Percentiles rank a stretch among this genome's conserved stretches.
These are phyloP conservation scores for Mucor irregularis DNA, from an alignment of 371 early-diverging fungal species.

Conservation along the genomic window DNA sequence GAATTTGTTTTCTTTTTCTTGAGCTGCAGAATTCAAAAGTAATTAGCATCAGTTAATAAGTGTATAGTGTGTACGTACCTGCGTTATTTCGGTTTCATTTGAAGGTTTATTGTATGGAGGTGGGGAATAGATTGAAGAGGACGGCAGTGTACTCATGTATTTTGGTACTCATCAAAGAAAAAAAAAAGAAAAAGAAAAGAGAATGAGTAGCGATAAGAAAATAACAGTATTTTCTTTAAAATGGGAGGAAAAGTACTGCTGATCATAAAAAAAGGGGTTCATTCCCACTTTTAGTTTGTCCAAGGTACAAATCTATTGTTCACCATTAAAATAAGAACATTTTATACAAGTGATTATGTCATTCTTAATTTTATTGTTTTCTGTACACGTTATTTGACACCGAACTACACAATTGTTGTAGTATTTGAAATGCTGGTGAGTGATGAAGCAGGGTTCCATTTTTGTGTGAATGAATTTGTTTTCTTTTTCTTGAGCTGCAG, in stretches of 20 bases:
- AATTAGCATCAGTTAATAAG: neutral
- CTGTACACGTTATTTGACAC: no score
- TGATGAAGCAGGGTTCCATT: neutral
- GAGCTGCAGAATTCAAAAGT: neutral
- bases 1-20: neutral
- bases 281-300: no score
- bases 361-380: no score
- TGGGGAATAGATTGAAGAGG: neutral
- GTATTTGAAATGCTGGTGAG: no score
- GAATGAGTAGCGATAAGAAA: no score
- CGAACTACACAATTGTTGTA: no score
- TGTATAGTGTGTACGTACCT: neutral
- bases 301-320: no score
- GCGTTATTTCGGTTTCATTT: neutral
- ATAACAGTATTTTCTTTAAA: neutral
- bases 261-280: constrained; percentile 1
- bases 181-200: neutral
- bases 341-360: no score
- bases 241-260: neutral
- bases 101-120: constrained; percentile 3
- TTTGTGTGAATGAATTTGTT: neutral
- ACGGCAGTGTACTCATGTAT: neutral
- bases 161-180: neutral
- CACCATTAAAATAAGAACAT: no score
- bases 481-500: neutral